These are phyloP conservation scores for Coccomyxa sp. DNA, from an alignment of 139 green algal genomes.

Conservation along the genomic window DNA sequence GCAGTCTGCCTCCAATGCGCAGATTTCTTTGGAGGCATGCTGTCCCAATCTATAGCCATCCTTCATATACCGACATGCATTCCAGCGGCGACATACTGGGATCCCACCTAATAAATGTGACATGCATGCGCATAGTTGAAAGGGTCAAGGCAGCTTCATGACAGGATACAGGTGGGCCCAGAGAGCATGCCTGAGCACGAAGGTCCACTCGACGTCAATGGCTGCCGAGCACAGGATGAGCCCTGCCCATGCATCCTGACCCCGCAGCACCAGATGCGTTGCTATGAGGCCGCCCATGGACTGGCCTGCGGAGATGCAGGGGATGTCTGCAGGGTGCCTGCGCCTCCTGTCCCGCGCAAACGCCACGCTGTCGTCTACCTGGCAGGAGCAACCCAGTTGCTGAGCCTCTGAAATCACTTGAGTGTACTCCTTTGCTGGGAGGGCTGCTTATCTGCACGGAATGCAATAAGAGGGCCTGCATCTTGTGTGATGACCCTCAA, in stretches of 20 bases:
- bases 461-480: no score
- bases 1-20: no score
- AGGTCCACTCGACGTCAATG: conserved; percentile 70
- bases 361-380: conserved; percentile 48
- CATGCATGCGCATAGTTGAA: no score
- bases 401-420: background rate
- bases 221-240: conserved; percentile 58
- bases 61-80: no score
- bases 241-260: conserved; percentile 42
- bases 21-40: no score
- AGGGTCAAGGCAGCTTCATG: no score
- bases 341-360: conserved; percentile 15
- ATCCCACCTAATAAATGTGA: no score
- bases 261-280: conserved; percentile 28
- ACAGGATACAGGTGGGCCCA: no score
- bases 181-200: background rate
- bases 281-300: conserved; percentile 66
- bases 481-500: no score
- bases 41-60: no score
- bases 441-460: no score
- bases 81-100: no score
- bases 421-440: background rate
- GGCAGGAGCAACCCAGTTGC: background rate
- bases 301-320: conserved; percentile 53
- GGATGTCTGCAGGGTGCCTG: background rate